phyloP scores from a whole-genome alignment of 805 yeast genomes.

The Cyberlindnera veronae region DNA sequence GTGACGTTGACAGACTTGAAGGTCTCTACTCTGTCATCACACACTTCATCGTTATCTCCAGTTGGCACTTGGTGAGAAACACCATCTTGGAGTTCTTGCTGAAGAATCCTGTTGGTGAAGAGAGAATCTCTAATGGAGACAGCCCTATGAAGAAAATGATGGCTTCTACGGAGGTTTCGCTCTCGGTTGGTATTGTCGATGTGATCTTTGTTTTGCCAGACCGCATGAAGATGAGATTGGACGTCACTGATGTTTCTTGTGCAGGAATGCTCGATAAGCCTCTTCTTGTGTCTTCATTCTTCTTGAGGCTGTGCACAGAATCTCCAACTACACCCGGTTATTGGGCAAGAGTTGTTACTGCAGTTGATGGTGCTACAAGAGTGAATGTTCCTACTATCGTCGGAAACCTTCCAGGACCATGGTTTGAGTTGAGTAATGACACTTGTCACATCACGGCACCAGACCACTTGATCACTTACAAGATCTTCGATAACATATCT shows the following conservation, averaged over 20 bases:
- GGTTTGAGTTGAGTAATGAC: slow-evolving; percentile 40
- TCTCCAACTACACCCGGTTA: slow-evolving; percentile 44
- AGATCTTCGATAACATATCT: slow-evolving; percentile 74
- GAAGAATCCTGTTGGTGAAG: slow-evolving; percentile 22
- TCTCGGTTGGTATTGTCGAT: slow-evolving; percentile 24
- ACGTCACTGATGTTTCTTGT: slow-evolving; percentile 32
- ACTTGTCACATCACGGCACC: slow-evolving; percentile 60
- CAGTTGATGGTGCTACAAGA: slow-evolving; percentile 32
- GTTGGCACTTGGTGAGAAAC: slow-evolving; percentile 42
- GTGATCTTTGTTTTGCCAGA: slow-evolving; percentile 40
- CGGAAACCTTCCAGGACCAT: slow-evolving; percentile 23
- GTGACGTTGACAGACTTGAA: slow-evolving; percentile 29
- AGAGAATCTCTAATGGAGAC: slow-evolving; percentile 18
- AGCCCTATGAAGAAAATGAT: slow-evolving; percentile 19
- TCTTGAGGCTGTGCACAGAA: slow-evolving; percentile 45
- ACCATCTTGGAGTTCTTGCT: slow-evolving; percentile 29
- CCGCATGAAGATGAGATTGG: slow-evolving; percentile 46
- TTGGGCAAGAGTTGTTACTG: slow-evolving; percentile 48
- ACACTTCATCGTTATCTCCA: slow-evolving; percentile 44
- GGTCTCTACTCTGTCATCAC: slow-evolving; percentile 38
- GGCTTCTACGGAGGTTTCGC: slow-evolving; percentile 22
- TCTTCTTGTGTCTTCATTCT: slow-evolving; percentile 28
- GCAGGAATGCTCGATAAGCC: slow-evolving; percentile 22
- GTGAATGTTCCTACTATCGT: slow-evolving; percentile 31
- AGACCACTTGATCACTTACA: slow-evolving; percentile 67